Percentiles rank a stretch among this genome's conserved stretches.
Conservation (phyloP, 371 early-diverging fungal species). For the Cokeromyces recurvatus region DNA sequence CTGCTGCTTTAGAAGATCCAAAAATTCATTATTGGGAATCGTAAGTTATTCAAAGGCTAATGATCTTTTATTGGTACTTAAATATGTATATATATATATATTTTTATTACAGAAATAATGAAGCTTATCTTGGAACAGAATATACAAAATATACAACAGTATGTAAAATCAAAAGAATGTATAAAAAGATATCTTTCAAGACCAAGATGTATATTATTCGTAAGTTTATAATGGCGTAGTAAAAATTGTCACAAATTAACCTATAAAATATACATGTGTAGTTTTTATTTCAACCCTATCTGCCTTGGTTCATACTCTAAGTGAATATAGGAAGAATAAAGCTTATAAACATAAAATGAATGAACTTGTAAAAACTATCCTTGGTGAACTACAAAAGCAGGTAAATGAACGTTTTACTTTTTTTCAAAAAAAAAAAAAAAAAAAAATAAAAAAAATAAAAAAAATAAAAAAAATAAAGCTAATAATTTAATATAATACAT, state of each 20-base stretch:
- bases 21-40: constrained; percentile 8
- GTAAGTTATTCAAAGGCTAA: constrained; percentile 15
- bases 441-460: too few species aligned
- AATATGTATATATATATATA: too few species aligned
- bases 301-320: too few species aligned
- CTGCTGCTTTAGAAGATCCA: constrained; percentile 10
- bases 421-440: too few species aligned
- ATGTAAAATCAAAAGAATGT: constrained; percentile 4
- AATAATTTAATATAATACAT: neutral
- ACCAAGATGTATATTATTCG: constrained; percentile 6
- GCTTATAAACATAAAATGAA: constrained; percentile 8
- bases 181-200: neutral
- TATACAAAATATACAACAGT: neutral
- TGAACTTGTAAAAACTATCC: constrained; percentile 2
- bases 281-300: constrained; percentile 1
- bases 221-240: too few species aligned
- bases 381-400: neutral
- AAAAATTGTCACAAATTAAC: too few species aligned
- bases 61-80: too few species aligned
- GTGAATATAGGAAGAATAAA: constrained; percentile 5
- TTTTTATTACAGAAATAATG: neutral
- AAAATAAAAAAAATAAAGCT: too few species aligned
- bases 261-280: too few species aligned
- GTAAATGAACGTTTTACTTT: constrained; percentile 11
- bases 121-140: constrained; percentile 5